phyloP scores from a whole-genome alignment of 176 grass and related monocot species.

The Oryza punctata region DNA sequence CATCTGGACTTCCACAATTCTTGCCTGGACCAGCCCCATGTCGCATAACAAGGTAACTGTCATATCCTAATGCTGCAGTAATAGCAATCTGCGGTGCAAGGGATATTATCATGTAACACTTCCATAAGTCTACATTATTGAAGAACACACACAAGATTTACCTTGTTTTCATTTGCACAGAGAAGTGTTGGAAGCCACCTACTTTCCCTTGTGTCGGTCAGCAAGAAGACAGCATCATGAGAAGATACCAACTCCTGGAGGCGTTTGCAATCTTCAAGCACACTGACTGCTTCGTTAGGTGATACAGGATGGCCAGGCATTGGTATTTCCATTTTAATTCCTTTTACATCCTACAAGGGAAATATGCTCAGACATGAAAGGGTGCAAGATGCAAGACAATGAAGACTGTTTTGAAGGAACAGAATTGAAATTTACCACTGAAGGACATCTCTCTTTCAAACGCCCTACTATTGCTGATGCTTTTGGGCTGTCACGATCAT shows the following conservation, averaged over 20 bases:
- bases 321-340: slow-evolving; percentile 71
- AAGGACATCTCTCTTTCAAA: slow-evolving; percentile 67
- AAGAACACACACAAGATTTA: slow-evolving; percentile 33
- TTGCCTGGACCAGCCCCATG: slow-evolving; percentile 78
- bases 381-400: background rate
- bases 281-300: slow-evolving; percentile 55
- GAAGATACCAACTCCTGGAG: slow-evolving; percentile 66
- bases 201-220: slow-evolving; percentile 97
- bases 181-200: slow-evolving; percentile 93
- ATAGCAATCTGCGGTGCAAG: slow-evolving; percentile 74
- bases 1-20: slow-evolving; percentile 41
- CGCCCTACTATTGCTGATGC: slow-evolving; percentile 60
- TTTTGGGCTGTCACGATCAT: slow-evolving; percentile 68
- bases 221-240: slow-evolving; percentile 88
- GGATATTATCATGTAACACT: slow-evolving; percentile 39
- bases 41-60: slow-evolving; percentile 96
- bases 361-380: slow-evolving; percentile 27
- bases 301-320: slow-evolving; percentile 96
- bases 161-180: slow-evolving; percentile 83
- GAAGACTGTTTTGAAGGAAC: slow-evolving; percentile 3
- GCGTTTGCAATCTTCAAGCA: slow-evolving; percentile 59
- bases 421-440: slow-evolving; percentile 56
- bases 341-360: slow-evolving; percentile 66
- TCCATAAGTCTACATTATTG: slow-evolving; percentile 18
- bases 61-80: slow-evolving; percentile 91